Base-by-base conservation (phyloP, 2,329 filamentous ascomycete genomes). In the Monilinia aucupariae region DNA sequence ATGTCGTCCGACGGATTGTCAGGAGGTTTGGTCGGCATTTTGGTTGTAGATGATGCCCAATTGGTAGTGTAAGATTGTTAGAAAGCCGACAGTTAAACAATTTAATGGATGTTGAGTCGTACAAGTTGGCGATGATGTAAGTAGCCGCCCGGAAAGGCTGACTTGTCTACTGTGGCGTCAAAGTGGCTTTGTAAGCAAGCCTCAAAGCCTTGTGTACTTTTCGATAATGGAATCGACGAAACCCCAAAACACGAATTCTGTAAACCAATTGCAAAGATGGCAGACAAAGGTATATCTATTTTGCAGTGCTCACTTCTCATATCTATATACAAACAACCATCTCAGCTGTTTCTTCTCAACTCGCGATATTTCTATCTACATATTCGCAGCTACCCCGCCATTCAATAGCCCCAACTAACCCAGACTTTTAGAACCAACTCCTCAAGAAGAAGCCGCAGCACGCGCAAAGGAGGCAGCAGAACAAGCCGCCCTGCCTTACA, bases 401-500 rank as follows among this genome's bases (percentile, higher is more conserved):
- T 53, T 32, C 20, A 30, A 48, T 6, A 30, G 22, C 13, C 9
- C 39, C 37, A 39, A 55, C 63, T 64, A 59, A 64, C 54, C 51
- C 53, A 50, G 48, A n/a, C 15, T 49, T 32, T 13, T 58, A 72
- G 72, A 74, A 63, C 69, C 61, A n/a, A 73, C 71, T 41, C 69
- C 70, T 32, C 69, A 66, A 82, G 84, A 87, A 71, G 84, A 82
- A 68, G 85, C 81, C 13, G 83, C 83, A 25, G 81, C 82, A 64
- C 80, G 79, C 68, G 87, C 85, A 66, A 87, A 88, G 75, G 92
- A 99, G 79, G 81, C 84, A 63, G 89, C 87, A 71, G 94, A 99
- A 79, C 94, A 99, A 80, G 89, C 87, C 49, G 85, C 88, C 30
- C 86, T 99, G 49, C 94, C 94, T 0, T 99, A 99, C 86, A 94